Conservation (phyloP, 345 rosid species). For the Eucalyptus fibrosa region DNA sequence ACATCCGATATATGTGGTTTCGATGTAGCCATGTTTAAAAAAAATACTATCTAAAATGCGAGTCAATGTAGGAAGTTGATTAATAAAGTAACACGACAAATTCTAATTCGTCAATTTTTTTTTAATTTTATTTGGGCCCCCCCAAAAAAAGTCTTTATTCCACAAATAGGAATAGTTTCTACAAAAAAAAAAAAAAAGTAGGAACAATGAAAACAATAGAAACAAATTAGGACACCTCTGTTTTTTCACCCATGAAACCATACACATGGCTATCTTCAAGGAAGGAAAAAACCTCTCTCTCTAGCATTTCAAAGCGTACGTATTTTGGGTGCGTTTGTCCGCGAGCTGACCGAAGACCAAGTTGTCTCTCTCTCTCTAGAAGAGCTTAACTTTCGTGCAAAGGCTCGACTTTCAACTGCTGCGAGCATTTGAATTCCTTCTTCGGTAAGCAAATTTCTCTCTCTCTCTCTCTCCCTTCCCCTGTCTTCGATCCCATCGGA, state of each 20-base stretch:
- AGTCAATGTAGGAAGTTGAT: neutral
- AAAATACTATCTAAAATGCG: neutral
- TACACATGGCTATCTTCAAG: neutral
- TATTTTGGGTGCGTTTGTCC: neutral
- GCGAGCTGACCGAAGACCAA: neutral
- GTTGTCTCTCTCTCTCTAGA: neutral
- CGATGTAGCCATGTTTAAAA: accelerated
- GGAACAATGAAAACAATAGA: neutral
- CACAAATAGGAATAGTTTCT: neutral
- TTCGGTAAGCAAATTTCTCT: neutral
- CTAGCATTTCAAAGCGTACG: neutral
- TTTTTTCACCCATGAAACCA: neutral
- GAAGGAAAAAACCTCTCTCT: neutral
- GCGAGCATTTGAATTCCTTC: neutral
- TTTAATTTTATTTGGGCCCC: neutral
- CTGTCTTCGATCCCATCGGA: neutral
- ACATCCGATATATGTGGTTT: accelerated
- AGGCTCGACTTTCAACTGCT: neutral
- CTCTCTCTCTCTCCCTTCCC: neutral
- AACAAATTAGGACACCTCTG: neutral
- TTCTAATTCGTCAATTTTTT: neutral
- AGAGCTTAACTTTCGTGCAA: neutral
- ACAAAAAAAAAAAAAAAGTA: accelerated
- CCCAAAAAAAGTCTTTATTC: neutral
- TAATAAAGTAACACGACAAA: accelerated